Evolutionary conservation across 2,329 filamentous ascomycete species (phyloP).

Genomic region (Colletotrichum lini): DNA sequence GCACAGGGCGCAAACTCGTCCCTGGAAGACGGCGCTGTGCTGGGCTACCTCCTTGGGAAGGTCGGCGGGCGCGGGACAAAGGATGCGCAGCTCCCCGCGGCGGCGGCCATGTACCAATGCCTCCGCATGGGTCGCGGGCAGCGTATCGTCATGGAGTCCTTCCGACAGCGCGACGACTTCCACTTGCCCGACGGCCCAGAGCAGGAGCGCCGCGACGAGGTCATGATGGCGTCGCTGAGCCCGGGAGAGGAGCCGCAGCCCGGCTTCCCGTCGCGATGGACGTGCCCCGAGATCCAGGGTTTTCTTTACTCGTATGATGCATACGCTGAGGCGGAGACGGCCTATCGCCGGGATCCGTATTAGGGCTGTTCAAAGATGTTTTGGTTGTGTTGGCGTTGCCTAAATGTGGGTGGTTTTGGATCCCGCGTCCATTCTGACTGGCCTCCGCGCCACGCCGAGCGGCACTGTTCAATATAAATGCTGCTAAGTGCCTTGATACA

Average conservation of each 20-base stretch:
- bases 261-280: conserved; percentile 43
- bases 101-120: conserved; percentile 41
- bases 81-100: conserved; percentile 29
- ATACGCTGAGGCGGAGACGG: conserved; percentile 43
- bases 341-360: conserved; percentile 44
- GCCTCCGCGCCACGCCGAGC: background rate
- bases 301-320: conserved; percentile 44
- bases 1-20: conserved; percentile 57
- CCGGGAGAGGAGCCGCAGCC: conserved; percentile 21
- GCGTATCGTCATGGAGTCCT: conserved; percentile 43
- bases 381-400: background rate
- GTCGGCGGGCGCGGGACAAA: conserved; percentile 13
- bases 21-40: conserved; percentile 39
- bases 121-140: conserved; percentile 39
- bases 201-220: conserved; percentile 37
- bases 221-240: conserved; percentile 37
- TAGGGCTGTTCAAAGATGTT: background rate
- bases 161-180: conserved; percentile 42
- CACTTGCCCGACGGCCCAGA: conserved; percentile 41
- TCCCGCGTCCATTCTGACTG: no score
- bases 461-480: background rate
- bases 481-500: background rate
- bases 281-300: conserved; percentile 41
- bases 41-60: conserved; percentile 42
- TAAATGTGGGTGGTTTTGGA: background rate